These are phyloP conservation scores for Penicilliopsis zonata DNA, from an alignment of 495 filamentous ascomycete species.

Conservation along the genomic window DNA sequence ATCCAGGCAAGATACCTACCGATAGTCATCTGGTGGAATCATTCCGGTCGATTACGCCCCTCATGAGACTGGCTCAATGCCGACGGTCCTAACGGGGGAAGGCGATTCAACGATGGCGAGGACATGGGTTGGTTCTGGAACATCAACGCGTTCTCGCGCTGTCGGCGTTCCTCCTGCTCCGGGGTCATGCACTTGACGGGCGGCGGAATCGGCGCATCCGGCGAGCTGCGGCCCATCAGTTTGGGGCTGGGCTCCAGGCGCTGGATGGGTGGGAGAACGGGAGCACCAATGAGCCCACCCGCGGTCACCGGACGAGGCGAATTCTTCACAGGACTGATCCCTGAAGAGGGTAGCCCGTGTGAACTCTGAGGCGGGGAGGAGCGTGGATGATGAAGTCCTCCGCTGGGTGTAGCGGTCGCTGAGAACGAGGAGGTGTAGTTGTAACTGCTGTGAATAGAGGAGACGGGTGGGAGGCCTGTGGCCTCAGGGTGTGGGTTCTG, in stretches of 20 bases:
- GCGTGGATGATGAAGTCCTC: conserved; percentile 13
- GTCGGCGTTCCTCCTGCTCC: conserved; percentile 33
- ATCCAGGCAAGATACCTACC: no score
- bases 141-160: conserved; percentile 25
- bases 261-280: conserved; percentile 37
- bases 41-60: no score
- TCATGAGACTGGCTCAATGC: no score
- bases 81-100: conserved; percentile 23
- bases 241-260: conserved; percentile 37
- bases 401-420: conserved; percentile 18
- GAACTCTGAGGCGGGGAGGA: conserved; percentile 34
- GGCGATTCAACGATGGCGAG: conserved; percentile 26
- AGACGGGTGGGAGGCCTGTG: conserved; percentile 18
- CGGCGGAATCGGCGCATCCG: conserved; percentile 32
- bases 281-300: conserved; percentile 30
- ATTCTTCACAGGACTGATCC: conserved; percentile 69
- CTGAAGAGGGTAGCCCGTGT: conserved; percentile 45
- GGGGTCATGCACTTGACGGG: conserved; percentile 37
- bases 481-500: conserved; percentile 14
- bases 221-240: conserved; percentile 35
- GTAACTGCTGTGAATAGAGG: conserved; percentile 13
- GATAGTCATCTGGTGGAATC: no score
- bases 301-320: conserved; percentile 38
- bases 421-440: conserved; percentile 14
- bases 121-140: conserved; percentile 19